Conservation (phyloP, 139 green algal species). For the Chlorella sp. region DNA sequence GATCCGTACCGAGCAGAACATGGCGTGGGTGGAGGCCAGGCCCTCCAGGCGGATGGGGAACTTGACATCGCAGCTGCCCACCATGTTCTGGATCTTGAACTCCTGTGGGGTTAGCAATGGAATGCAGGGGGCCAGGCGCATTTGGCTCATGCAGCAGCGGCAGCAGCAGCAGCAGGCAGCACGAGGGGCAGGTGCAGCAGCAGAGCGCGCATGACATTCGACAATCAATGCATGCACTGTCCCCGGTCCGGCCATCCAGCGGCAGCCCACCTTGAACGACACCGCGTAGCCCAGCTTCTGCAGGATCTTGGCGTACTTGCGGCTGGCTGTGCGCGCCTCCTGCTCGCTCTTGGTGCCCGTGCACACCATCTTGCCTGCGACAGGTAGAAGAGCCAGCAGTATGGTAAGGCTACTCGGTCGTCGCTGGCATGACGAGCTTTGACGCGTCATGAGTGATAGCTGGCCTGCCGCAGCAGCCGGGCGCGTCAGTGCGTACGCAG, state of each 20-base stretch:
- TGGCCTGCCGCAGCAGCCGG: no score
- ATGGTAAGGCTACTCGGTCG: no score
- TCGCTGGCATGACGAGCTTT: no score
- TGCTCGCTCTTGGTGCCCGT: slow-evolving; percentile 94
- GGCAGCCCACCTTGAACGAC: slow-evolving; percentile 77
- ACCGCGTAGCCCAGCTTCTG: slow-evolving; percentile 89
- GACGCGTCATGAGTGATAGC: no score
- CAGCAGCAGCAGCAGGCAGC: not conserved
- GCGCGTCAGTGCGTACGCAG: no score
- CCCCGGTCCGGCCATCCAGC: not conserved
- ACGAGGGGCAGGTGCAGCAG: not conserved
- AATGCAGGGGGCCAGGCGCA: not conserved
- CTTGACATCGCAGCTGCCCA: slow-evolving; percentile 97
- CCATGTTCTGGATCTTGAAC: slow-evolving; percentile 92
- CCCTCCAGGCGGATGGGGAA: slow-evolving; percentile 99
- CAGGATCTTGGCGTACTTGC: slow-evolving; percentile 96
- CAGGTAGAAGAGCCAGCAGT: not conserved
- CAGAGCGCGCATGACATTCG: no score
- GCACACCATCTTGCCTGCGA: slow-evolving; percentile 96
- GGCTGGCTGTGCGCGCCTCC: slow-evolving; percentile 67
- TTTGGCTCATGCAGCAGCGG: no score
- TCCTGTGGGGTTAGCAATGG: not conserved
- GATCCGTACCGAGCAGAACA: slow-evolving; percentile 88
- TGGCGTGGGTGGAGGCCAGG: slow-evolving; percentile 83
- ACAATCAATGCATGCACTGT: no score